Evolutionary conservation across 2,329 filamentous ascomycete genomes (phyloP), one percentile per base, ranked within the genome.

Genomic region (Diaporthe longicolla): DNA sequence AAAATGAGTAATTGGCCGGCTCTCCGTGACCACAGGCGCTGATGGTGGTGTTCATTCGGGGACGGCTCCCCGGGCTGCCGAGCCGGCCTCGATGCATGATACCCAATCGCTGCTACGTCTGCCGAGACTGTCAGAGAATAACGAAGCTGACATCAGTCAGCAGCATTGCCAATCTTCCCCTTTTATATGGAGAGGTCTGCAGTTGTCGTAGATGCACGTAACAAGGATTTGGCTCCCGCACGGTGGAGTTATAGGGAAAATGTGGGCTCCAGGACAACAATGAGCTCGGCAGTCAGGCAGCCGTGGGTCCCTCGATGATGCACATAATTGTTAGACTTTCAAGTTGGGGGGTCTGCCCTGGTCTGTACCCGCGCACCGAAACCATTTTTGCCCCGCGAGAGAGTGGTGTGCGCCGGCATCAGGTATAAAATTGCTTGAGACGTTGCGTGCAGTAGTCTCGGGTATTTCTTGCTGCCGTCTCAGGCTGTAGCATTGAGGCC

Each of bases 71-170:
- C 55, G 37, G 57, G n/a, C 57, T 43, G n/a, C 57, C 37, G 4
- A 63, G 59, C 43, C 40, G 59, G 59, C 17, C 43, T 35, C 61
- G 21, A 66, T 4, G 61, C 40, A 32, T 29, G 43, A 21, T 26
- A 35, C n/a, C 35, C 61, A 50, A 19, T 19, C 43, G 26, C 61
- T 19, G 43, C 26, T 7, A 50, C 61, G 61, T 15, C 26, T 35
- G 61, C 26, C 43, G 26, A 65, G 61, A 65, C 61, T 17, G n/a
- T 10, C 37, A 35, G 13, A 15, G 59, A 43, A 48, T 26, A 13
- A 63, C 40, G 19, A 63, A 48, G 26, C 40, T 63, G 59, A 63
- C 59, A n/a, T 26, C 59, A 48, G 26, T 17, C 59, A 32, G 40
- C 59, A 48, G 26, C 24, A 11, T 1, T 48, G 59, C 29, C 59